Evolutionary conservation across 495 filamentous ascomycete species (phyloP).

Genomic region (Penicillium daleae): DNA sequence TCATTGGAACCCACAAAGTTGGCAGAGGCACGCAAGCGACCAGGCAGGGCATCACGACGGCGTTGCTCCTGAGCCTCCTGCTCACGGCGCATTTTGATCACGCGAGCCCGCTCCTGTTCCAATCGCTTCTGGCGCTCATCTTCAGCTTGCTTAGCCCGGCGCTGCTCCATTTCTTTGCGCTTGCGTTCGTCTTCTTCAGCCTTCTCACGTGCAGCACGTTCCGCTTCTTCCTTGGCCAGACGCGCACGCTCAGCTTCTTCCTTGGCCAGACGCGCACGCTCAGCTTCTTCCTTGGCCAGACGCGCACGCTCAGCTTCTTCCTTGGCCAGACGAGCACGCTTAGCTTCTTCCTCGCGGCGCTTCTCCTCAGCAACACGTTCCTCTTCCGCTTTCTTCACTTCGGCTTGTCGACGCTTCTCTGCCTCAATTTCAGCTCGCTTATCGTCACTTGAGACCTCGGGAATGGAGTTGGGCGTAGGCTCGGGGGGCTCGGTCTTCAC

Average conservation of each 20-base stretch:
- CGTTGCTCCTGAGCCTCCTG: conserved; percentile 59
- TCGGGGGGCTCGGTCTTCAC: conserved; percentile 35
- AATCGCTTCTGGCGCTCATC: conserved; percentile 57
- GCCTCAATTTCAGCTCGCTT: conserved; percentile 43
- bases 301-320: conserved; percentile 52
- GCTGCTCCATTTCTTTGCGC: conserved; percentile 55
- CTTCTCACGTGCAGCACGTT: conserved; percentile 49
- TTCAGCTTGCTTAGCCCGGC: conserved; percentile 56
- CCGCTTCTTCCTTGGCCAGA: conserved; percentile 44
- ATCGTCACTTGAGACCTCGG: conserved; percentile 36
- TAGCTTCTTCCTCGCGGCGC: conserved; percentile 49
- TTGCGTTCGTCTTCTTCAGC: conserved; percentile 57
- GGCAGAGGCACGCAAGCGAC: conserved; percentile 51
- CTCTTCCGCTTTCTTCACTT: conserved; percentile 32
- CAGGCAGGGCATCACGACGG: conserved; percentile 60
- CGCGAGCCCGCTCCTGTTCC: conserved; percentile 60
- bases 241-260: too few species aligned
- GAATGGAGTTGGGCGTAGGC: conserved; percentile 29
- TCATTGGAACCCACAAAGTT: conserved; percentile 54
- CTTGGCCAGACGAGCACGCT: conserved; percentile 46
- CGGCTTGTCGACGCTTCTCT: conserved; percentile 43
- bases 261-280: conserved; percentile 46
- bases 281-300: conserved; percentile 49
- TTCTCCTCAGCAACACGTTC: conserved; percentile 42
- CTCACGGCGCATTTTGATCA: conserved; percentile 52